Base-by-base conservation (phyloP, 1,284 basidiomycete genomes). In the Phellopilus nigrolimitatus region DNA sequence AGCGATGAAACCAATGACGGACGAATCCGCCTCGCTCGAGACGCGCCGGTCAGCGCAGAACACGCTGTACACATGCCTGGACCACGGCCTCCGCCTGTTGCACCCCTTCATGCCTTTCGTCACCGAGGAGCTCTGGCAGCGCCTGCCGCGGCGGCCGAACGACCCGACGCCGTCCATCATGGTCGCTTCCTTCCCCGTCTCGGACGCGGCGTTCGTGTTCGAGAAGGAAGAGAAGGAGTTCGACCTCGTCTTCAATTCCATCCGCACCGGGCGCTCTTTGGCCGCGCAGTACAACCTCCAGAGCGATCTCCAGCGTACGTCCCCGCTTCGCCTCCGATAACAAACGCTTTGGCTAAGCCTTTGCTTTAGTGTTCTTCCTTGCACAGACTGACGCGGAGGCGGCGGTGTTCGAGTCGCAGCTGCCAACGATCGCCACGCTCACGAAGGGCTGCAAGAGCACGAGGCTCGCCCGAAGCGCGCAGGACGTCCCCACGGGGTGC, bases 31-130 rank as follows among this genome's bases (percentile, higher is more conserved):
- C 1, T 75, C 85, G 15, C 61, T 71, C 1, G 74, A 74, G 15
- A 80, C 76, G 15, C 80, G 85, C 50, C 75, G 74, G 44, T 97
- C 94, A 5, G 91, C 95, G 10, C 95, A 97, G 67, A 91, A 99
- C 70, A 99, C 95, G 0, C 73, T 99, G 41, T 98, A 98, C 69
- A 95, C 89, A 10, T 95, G 92, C 66, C 76, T 99, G 36, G 97
- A 99, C 62, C 72, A 85, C 52, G 97, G 95, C 9, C 74, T 99
- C 47, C 82, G 86, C 43, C 75, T 99, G 7, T 75, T 99, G 10
- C 97, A 99, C 68, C 95, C 97, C 1, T 95, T 98, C 74, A 99
- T 99, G 97, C 97, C 97, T 1, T 99, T 88, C 68, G 93, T 99
- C 38, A 98, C 95, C 1, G 97, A 99, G 70, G 97, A 99, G 68